Conservation (phyloP, 306 rosid genomes). For the Cicer pinnatifidum region DNA sequence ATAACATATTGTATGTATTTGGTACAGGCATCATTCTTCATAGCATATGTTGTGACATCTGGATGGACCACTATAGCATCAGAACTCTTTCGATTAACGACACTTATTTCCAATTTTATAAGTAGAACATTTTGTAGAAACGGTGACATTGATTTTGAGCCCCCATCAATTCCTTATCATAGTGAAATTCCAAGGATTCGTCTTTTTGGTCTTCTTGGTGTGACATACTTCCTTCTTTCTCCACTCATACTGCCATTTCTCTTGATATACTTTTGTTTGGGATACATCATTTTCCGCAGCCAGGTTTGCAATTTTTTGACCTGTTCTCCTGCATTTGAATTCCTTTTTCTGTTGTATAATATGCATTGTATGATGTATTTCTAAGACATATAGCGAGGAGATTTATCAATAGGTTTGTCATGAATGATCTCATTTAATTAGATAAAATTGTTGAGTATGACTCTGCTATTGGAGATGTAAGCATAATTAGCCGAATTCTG, state of each 20-base stretch:
- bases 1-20: slow-evolving; percentile 40
- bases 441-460: too few relatives aligned
- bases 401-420: not conserved
- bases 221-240: slow-evolving; percentile 87
- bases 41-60: slow-evolving; percentile 66
- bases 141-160: slow-evolving; percentile 52
- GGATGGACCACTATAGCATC: slow-evolving; percentile 74
- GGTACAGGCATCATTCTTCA: slow-evolving; percentile 86
- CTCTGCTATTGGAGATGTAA: not conserved
- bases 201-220: slow-evolving; percentile 87
- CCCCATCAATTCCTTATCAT: slow-evolving; percentile 69
- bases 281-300: slow-evolving; percentile 82
- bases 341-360: not conserved
- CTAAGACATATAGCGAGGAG: not conserved
- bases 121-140: slow-evolving; percentile 49
- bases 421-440: not conserved
- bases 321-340: not conserved
- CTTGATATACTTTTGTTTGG: slow-evolving; percentile 75
- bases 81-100: slow-evolving; percentile 62
- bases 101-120: slow-evolving; percentile 52
- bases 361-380: not conserved
- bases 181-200: slow-evolving; percentile 67
- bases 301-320: slow-evolving; percentile 62
- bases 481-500: not conserved
- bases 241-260: slow-evolving; percentile 93